These are phyloP conservation scores for Anisodus acutangulus DNA, from an alignment of 257 asterid species.

Conservation along the genomic window DNA sequence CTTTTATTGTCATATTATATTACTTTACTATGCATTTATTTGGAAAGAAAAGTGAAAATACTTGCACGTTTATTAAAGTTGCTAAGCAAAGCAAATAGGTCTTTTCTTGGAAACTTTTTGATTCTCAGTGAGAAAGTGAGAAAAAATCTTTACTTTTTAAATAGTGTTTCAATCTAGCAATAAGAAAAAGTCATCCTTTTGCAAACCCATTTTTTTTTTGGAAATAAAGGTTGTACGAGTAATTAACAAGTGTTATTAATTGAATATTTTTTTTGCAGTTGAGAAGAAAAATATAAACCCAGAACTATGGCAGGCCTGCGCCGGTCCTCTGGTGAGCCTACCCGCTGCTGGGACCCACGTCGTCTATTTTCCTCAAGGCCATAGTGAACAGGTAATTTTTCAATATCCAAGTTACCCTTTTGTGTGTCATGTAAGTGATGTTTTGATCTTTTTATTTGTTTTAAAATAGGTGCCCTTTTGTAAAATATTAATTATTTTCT, in stretches of 20 bases:
- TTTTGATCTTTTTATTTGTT: no score
- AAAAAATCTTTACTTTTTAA: background rate
- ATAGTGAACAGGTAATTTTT: conserved; percentile 75
- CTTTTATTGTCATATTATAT: background rate
- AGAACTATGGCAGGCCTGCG: conserved; percentile 97
- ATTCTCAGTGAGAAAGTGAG: background rate
- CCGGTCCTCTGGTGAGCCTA: conserved; percentile 86
- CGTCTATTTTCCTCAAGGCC: conserved; percentile 95
- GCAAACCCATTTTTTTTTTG: background rate
- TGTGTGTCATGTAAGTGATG: no score
- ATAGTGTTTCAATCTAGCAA: background rate
- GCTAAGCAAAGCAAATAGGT: background rate
- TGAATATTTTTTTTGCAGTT: conserved; percentile 40
- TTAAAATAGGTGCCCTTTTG: no score
- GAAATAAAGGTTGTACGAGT: background rate
- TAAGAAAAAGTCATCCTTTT: background rate
- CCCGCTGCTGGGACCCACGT: conserved; percentile 99
- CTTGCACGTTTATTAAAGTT: background rate
- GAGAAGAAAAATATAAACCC: conserved; percentile 77
- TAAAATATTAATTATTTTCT: no score
- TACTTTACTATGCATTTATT: no score
- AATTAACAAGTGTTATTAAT: background rate
- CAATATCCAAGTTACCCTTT: no score
- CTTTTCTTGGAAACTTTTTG: background rate
- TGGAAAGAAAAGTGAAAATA: background rate